These are phyloP conservation scores for Cetradonia linearis DNA, from an alignment of 495 filamentous ascomycete genomes.

Conservation along the genomic window DNA sequence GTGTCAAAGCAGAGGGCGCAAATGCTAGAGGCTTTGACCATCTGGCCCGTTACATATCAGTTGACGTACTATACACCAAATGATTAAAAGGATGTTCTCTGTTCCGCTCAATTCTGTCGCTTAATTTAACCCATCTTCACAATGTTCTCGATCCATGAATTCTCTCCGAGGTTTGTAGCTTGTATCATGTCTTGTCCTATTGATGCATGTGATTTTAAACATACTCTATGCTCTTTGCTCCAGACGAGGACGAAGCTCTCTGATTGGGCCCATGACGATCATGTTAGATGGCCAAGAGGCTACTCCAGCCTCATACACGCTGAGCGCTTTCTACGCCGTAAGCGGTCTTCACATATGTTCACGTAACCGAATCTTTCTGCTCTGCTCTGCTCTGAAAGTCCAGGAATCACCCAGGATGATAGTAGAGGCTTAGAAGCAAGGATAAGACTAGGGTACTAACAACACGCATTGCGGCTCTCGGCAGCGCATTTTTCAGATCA, in stretches of 20 bases:
- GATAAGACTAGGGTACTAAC: not conserved
- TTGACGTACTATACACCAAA: no score
- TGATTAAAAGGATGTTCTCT: not conserved
- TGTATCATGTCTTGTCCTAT: not conserved
- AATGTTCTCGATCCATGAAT: not conserved
- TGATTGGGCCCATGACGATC: not conserved
- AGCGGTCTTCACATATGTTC: not conserved
- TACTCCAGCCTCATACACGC: not conserved
- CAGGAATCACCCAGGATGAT: not conserved
- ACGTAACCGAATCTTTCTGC: no score
- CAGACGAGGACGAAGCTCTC: not conserved
- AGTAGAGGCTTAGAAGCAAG: not conserved
- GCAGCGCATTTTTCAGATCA: not conserved
- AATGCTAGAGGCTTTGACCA: no score
- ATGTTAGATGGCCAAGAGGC: not conserved
- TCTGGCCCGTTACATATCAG: no score
- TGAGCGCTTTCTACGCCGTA: constrained; percentile 5
- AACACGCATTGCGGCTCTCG: not conserved
- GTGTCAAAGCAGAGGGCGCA: no score
- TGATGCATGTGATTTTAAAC: not conserved
- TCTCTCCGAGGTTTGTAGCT: not conserved
- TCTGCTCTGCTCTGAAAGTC: not conserved
- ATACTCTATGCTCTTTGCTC: not conserved
- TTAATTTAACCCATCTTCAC: not conserved
- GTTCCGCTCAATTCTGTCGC: not conserved